Evolutionary conservation across 148 eudicot genomes (phyloP), one percentile per base, ranked within the genome.

Genomic region (Heliosperma pusillum): DNA sequence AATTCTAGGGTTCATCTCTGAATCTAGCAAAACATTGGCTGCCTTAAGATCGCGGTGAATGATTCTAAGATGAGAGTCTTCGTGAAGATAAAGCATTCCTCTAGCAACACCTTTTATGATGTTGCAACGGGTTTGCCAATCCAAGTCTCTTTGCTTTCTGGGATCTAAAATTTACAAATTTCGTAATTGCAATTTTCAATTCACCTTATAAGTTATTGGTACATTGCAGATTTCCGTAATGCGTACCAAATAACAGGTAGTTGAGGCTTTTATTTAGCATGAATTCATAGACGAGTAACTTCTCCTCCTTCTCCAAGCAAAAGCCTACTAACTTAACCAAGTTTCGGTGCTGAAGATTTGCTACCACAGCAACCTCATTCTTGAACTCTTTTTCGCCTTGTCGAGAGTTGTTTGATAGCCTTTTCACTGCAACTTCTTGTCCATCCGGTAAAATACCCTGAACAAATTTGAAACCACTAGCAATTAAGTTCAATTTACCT

Each of bases 381-480:
- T 65, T 75, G 19, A 75, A 75, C 24, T 75, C 71, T 29, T 75
- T 30, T 20, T 75, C 77, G 13, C 77, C 77, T 30, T 75, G 71
- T 5, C 52, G 45, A 0, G 77, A 75, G 20, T 20, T 36, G 7
- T 65, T 12, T 52, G 71, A 75, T 15, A 75, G 71, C 17, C 70
- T 65, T 55, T 75, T 75, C 16, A 66, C 62, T 3, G 77, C 77
- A 52, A 75, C 21, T 30, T 75, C 71, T 75, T 24, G 61, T 30
- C 71, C 71, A 22, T 65, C 63, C 6, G 22, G 13, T 53, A 75
- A 66, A 1, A 44, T 75, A 11, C 77, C 77, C 77, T 75, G 21
- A 50, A 24, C 26, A 47, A 44, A 20, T 33, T 33, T 33, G 40
- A 33, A 2, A 33, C 40, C 5, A 33, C 40, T 2, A 33, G 40